Evolutionary conservation across 345 rosid species (phyloP), one percentile per base, ranked within the genome.

Genomic region (Euphorbia peplus): DNA sequence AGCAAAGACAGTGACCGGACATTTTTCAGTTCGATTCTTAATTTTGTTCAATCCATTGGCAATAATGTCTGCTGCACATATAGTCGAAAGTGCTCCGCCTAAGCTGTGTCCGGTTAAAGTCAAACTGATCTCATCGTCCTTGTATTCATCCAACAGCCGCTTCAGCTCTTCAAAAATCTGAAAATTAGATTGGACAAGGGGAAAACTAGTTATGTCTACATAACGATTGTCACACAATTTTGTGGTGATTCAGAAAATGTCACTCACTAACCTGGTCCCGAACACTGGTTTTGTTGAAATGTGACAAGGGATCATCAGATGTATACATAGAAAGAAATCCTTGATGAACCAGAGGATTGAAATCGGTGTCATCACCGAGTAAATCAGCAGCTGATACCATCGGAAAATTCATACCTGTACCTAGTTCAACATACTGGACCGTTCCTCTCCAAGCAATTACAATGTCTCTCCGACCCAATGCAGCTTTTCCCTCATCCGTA

Each of bases 41-140:
- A 21, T 42, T 32, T 35, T 32, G 57, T 71, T 71, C 18, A 63
- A 54, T 11, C 75, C 70, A 35, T 72, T 72, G 0, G 75, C 58
- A 24, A 79, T 74, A 52, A 85, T 76, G 62, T 85, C 90, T 24
- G 75, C 73, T 4, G 88, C 90, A 6, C 79, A 74, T n/a, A 87
- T 71, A 9, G 79, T 77, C 4, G 87, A 83, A 21, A 87, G 74
- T 21, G 88, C 85, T 15, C 78, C 84, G 0, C 92, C 92, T 26
- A 87, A 56, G 80, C 92, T 85, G 75, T 85, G 88, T 0, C 92
- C 90, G 1, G 83, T 71, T 32, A 85, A 16, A 3, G 90, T 85
- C 54, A 85, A 75, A 74, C 85, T 85, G 32, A 79, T 64, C 21
- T 85, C 87, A 60, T 85, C 87, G 1, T 84, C 57, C 54, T 78